Conservation (phyloP, 116 monocot species). For the Cymodocea nodosa region DNA sequence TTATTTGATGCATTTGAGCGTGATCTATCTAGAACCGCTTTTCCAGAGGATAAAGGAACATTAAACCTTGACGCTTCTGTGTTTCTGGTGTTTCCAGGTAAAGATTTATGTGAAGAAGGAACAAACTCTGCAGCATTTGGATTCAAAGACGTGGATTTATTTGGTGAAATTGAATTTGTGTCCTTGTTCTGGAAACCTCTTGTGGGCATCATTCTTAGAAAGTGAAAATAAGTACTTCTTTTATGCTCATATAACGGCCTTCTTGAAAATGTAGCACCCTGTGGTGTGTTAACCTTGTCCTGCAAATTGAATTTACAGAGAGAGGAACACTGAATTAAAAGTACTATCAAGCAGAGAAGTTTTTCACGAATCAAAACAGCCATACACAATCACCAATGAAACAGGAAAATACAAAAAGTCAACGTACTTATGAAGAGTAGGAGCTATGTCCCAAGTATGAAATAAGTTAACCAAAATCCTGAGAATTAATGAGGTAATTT, state of each 20-base stretch:
- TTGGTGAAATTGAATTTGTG: conserved; percentile 1
- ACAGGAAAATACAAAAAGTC: too few species aligned
- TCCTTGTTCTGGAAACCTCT: conserved; percentile 4
- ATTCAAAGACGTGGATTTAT: conserved; percentile 57
- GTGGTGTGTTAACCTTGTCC: neutral
- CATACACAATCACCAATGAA: too few species aligned
- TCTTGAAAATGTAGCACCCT: neutral
- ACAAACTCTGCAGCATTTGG: conserved; percentile 93
- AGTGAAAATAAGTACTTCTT: neutral
- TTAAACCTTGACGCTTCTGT: conserved; percentile 18
- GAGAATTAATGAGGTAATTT: too few species aligned
- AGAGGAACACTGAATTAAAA: too few species aligned
- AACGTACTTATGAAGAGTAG: too few species aligned
- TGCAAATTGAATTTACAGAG: neutral
- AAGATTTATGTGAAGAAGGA: conserved; percentile 44
- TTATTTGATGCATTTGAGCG: conserved; percentile 44
- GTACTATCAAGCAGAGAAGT: too few species aligned
- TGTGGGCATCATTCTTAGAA: conserved; percentile 1
- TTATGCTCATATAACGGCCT: too few species aligned
- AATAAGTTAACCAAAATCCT: too few species aligned
- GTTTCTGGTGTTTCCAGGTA: conserved; percentile 15
- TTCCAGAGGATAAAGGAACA: conserved; percentile 21
- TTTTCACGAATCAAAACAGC: too few species aligned
- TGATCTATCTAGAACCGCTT: conserved; percentile 36
- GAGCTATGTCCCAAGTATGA: too few species aligned